Evolutionary conservation across 192 early-diverging fungal genomes (phyloP).

Genomic region (Podila minutissima): DNA sequence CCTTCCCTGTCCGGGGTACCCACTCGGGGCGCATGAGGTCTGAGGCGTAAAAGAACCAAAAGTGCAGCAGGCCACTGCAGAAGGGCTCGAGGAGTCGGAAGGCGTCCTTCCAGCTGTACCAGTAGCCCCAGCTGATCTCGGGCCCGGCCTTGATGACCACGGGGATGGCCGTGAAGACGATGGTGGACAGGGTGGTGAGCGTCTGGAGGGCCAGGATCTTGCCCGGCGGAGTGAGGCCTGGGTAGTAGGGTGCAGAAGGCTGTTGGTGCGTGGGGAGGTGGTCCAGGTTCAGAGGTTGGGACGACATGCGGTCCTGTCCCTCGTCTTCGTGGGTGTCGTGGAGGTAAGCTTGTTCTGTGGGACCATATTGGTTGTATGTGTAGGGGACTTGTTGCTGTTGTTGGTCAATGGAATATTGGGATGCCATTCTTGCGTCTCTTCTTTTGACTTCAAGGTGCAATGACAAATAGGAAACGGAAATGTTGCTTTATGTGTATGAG

Average conservation of each 20-base stretch:
- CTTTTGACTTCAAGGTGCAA: background rate
- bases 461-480: background rate
- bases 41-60: slow-evolving; percentile 44
- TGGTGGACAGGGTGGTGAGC: slow-evolving; percentile 34
- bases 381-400: background rate
- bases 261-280: no score
- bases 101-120: slow-evolving; percentile 43
- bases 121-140: slow-evolving; percentile 16
- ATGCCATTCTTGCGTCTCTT: background rate
- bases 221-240: background rate
- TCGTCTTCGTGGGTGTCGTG: background rate
- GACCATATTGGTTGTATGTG: background rate
- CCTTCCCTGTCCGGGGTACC: background rate
- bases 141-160: slow-evolving; percentile 32
- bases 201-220: slow-evolving; percentile 24
- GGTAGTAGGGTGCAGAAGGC: no score
- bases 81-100: slow-evolving; percentile 38
- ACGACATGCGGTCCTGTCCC: no score
- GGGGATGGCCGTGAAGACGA: slow-evolving; percentile 40
- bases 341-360: background rate
- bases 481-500: background rate
- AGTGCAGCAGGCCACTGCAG: slow-evolving; percentile 32
- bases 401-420: background rate
- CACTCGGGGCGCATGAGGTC: slow-evolving; percentile 33
- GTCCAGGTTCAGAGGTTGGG: no score